Evolutionary conservation across 129 eudicot species (phyloP).

Genomic region (Glebionis coronaria): DNA sequence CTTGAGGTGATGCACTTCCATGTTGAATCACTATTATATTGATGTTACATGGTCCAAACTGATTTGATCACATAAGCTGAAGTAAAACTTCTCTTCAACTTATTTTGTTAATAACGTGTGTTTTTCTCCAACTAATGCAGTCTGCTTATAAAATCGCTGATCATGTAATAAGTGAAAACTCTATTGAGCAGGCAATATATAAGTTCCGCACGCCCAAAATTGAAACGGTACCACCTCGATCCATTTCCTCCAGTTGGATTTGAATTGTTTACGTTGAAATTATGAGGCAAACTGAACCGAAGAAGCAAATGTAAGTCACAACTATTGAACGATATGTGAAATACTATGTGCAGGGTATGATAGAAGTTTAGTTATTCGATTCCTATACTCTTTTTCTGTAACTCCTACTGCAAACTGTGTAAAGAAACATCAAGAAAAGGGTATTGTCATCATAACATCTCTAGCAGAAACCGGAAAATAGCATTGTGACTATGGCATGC

Average conservation of each 20-base stretch:
- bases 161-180: constrained; percentile 58
- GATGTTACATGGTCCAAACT: background rate
- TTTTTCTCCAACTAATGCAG: constrained; percentile 67
- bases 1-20: constrained; percentile 65
- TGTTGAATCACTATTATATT: background rate
- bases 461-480: constrained; percentile 80
- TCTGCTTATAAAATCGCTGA: constrained; percentile 86
- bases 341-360: too few relatives aligned
- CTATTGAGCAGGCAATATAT: constrained; percentile 67
- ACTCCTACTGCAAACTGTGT: too few relatives aligned
- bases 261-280: too few relatives aligned
- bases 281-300: too few relatives aligned
- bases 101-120: constrained; percentile 25
- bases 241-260: background rate
- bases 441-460: too few relatives aligned
- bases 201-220: constrained; percentile 59
- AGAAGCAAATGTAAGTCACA: too few relatives aligned
- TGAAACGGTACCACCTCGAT: constrained; percentile 44
- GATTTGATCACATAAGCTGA: background rate
- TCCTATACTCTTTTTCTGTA: too few relatives aligned
- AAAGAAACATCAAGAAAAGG: too few relatives aligned
- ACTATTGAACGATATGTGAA: too few relatives aligned
- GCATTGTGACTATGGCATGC: constrained; percentile 84
- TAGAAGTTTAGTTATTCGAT: too few relatives aligned
- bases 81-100: background rate